Conservation (phyloP, 345 rosid species). For the Adansonia digitata region DNA sequence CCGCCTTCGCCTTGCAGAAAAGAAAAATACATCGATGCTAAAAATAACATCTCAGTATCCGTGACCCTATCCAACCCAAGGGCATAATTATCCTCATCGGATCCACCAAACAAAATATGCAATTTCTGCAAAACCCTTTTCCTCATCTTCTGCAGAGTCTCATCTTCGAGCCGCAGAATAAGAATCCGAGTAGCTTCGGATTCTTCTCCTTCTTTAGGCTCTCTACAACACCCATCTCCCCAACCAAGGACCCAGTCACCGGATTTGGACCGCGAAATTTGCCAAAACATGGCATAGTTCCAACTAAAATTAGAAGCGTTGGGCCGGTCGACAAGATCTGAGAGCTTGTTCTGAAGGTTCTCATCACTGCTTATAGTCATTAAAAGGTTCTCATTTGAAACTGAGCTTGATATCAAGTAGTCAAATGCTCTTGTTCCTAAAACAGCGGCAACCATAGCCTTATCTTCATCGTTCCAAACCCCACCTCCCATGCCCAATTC, state of each 20-base stretch:
- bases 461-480: conserved; percentile 79
- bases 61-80: conserved; percentile 83
- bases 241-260: conserved; percentile 91
- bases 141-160: conserved; percentile 72
- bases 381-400: conserved; percentile 57
- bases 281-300: conserved; percentile 98
- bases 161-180: conserved; percentile 42
- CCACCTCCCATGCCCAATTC: conserved; percentile 52
- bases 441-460: conserved; percentile 56
- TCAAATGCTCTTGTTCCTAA: conserved; percentile 74
- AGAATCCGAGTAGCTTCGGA: conserved; percentile 37
- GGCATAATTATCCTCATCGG: conserved; percentile 84
- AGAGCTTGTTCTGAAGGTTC: conserved; percentile 74
- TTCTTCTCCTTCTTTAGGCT: conserved; percentile 78
- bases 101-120: conserved; percentile 76
- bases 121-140: conserved; percentile 81
- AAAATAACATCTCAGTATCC: conserved; percentile 85
- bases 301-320: conserved; percentile 76
- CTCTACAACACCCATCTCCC: conserved; percentile 96
- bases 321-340: conserved; percentile 84
- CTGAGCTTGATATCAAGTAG: conserved; percentile 63
- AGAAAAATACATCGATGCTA: conserved; percentile 97
- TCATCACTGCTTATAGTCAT: conserved; percentile 61
- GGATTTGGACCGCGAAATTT: conserved; percentile 74
- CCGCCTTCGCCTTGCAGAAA: conserved; percentile 88